A percentile compares a stretch with the other conserved stretches of the same genome.
Evolutionary conservation across 352 stramenopile species (phyloP).

Genomic region (Pythium aquatile): DNA sequence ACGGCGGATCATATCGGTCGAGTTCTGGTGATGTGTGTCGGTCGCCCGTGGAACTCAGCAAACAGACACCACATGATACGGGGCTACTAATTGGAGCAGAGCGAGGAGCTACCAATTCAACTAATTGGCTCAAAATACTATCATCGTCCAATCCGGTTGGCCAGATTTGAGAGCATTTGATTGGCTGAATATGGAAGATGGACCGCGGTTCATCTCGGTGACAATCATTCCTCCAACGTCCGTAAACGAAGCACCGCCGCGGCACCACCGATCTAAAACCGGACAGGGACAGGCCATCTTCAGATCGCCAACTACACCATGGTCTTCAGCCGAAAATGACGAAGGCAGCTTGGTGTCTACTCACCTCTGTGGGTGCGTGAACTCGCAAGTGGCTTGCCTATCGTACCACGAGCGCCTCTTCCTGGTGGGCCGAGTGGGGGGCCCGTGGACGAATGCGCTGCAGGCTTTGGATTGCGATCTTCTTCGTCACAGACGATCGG

Average conservation of each 20-base stretch:
- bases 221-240: background rate
- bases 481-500: background rate
- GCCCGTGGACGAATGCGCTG: background rate
- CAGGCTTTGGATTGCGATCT: background rate
- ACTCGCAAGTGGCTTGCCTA: too few relatives aligned
- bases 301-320: background rate
- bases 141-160: background rate
- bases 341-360: too few relatives aligned
- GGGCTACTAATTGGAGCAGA: background rate
- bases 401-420: too few relatives aligned
- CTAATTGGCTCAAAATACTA: background rate
- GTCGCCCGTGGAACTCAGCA: background rate
- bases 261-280: background rate
- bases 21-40: background rate
- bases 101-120: background rate
- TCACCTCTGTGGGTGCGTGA: too few relatives aligned
- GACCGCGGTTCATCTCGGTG: background rate
- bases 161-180: background rate
- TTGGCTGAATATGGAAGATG: slow-evolving; percentile 5
- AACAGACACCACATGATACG: background rate
- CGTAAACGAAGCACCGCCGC: slow-evolving; percentile 3
- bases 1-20: background rate
- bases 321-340: too few relatives aligned
- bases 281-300: background rate
- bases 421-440: too few relatives aligned